phyloP scores from a whole-genome alignment of 176 grass and related monocot species.

The Luzula sylvatica region DNA sequence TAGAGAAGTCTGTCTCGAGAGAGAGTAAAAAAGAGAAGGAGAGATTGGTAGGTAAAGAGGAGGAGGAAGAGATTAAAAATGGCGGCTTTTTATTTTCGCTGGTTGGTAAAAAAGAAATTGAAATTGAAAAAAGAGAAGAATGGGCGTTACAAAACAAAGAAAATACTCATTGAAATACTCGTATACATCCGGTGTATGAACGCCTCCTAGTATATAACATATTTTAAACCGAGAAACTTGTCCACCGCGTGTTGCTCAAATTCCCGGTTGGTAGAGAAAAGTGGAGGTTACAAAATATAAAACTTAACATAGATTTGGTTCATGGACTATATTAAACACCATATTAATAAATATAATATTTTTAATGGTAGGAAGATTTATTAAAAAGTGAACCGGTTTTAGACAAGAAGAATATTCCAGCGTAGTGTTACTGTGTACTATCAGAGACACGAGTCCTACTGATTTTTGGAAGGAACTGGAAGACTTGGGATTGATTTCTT shows the following conservation, averaged over 20 bases:
- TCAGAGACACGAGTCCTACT: no score
- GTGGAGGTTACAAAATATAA: neutral
- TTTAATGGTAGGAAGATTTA: no score
- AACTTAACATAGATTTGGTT: no score
- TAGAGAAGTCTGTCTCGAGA: no score
- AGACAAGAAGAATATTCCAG: no score
- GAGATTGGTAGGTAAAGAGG: constrained; percentile 5
- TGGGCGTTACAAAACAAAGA: neutral
- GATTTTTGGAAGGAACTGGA: no score
- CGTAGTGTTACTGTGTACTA: no score
- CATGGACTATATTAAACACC: no score
- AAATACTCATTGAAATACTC: neutral
- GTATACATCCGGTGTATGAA: neutral
- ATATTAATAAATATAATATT: no score
- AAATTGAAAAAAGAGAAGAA: neutral
- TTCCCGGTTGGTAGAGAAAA: neutral
- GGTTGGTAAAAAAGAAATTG: constrained; percentile 11
- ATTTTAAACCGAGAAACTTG: neutral
- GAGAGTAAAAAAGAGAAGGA: neutral
- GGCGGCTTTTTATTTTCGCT: constrained; percentile 1
- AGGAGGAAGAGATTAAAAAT: constrained; percentile 1
- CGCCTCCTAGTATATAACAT: neutral
- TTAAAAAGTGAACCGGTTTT: no score
- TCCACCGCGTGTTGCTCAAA: neutral
- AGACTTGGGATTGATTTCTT: no score